Percentiles rank a stretch among this genome's conserved stretches.
phyloP scores from a whole-genome alignment of 768 basidiomycete genomes.

The Lactarius akahatsu region DNA sequence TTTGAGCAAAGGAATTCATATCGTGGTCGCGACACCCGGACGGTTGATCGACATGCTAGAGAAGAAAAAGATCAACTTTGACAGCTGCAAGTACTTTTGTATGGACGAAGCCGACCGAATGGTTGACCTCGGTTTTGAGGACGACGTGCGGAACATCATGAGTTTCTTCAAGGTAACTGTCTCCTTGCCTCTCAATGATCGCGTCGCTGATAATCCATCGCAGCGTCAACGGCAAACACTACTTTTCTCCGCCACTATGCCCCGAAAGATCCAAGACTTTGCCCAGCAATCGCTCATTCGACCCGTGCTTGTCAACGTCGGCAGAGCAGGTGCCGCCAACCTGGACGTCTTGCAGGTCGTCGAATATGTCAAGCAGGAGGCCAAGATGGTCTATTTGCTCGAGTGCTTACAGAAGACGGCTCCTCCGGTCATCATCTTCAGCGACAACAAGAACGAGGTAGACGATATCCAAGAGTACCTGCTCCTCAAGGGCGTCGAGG shows the following conservation, averaged over 20 bases:
- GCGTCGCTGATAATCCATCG: neutral
- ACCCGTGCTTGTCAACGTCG: slow-evolving; percentile 95
- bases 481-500: slow-evolving; percentile 94
- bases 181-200: neutral
- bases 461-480: slow-evolving; percentile 99
- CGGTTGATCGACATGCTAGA: slow-evolving; percentile 97
- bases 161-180: slow-evolving; percentile 86
- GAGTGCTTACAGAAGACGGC: slow-evolving; percentile 98
- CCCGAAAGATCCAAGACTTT: slow-evolving; percentile 97
- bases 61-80: slow-evolving; percentile 89
- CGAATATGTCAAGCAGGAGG: slow-evolving; percentile 99
- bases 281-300: slow-evolving; percentile 94
- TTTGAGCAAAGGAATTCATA: slow-evolving; percentile 86
- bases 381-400: slow-evolving; percentile 98
- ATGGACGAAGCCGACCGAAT: slow-evolving; percentile 99
- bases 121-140: slow-evolving; percentile 99
- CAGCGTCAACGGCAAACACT: slow-evolving; percentile 96
- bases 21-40: slow-evolving; percentile 96
- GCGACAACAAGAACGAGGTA: slow-evolving; percentile 99
- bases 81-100: slow-evolving; percentile 92
- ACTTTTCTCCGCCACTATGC: slow-evolving; percentile 99
- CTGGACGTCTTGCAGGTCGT: slow-evolving; percentile 95
- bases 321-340: slow-evolving; percentile 96
- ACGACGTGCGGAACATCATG: slow-evolving; percentile 98
- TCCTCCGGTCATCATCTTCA: slow-evolving; percentile 96